Percentiles rank a stretch among this genome's conserved stretches.
Evolutionary conservation across 345 rosid species (phyloP).

Genomic region (Salix udensis): DNA sequence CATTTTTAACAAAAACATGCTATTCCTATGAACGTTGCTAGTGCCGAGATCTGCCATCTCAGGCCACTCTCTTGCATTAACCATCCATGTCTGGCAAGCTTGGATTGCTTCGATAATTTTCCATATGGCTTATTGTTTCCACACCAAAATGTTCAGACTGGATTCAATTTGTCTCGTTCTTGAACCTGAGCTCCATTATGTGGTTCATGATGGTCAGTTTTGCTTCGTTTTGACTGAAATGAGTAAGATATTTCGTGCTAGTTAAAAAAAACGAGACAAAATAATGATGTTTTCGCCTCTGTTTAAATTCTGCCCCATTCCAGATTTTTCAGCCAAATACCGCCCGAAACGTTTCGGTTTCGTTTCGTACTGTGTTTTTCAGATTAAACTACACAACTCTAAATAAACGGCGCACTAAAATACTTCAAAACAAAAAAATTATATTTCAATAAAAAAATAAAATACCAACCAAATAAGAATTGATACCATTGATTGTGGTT

Average conservation of each 20-base stretch:
- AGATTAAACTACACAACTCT: too few species aligned
- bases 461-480: too few species aligned
- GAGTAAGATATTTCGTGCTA: too few species aligned
- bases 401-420: too few species aligned
- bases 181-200: background rate
- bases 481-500: background rate
- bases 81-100: background rate
- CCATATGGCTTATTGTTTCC: background rate
- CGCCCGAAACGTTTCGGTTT: fast-evolving
- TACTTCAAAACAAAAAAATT: too few species aligned
- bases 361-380: too few species aligned
- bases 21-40: background rate
- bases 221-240: too few species aligned
- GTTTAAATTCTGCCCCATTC: too few species aligned
- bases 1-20: background rate
- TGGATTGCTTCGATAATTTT: background rate
- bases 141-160: background rate
- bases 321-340: too few species aligned
- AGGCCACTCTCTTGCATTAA: background rate
- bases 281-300: fast-evolving
- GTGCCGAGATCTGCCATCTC: constrained; percentile 3
- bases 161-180: background rate
- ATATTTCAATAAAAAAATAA: too few species aligned
- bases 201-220: background rate
- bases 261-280: too few species aligned